phyloP scores from a whole-genome alignment of 2,329 filamentous ascomycete species.

The Exserohilum turcica region DNA sequence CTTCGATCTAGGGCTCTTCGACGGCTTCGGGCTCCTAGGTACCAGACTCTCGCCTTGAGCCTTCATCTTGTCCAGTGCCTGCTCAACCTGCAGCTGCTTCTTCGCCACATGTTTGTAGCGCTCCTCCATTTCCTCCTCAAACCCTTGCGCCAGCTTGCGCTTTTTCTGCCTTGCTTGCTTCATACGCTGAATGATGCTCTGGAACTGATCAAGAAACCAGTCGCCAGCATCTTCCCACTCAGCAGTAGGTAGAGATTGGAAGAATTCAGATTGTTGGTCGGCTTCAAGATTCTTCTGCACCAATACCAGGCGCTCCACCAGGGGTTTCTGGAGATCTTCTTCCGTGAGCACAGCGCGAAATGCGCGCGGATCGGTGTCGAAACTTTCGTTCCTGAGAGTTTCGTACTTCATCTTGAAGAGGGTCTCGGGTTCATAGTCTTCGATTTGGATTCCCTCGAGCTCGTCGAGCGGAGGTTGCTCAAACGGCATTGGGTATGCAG shows the following conservation, averaged over 20 bases:
- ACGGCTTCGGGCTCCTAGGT: conserved; percentile 46
- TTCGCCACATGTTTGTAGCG: conserved; percentile 58
- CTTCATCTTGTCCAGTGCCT: conserved; percentile 60
- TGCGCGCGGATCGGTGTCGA: conserved; percentile 49
- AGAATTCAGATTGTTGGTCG: conserved; percentile 55
- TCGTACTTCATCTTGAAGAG: conserved; percentile 55
- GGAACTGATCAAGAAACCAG: conserved; percentile 63
- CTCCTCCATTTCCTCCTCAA: conserved; percentile 61
- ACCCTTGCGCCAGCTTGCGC: conserved; percentile 57
- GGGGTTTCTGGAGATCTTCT: conserved; percentile 34
- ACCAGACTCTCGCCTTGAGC: conserved; percentile 60
- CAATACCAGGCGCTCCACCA: conserved; percentile 36
- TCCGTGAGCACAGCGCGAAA: conserved; percentile 23
- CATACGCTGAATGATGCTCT: conserved; percentile 56
- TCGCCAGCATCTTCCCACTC: conserved; percentile 68
- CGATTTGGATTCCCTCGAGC: conserved; percentile 7
- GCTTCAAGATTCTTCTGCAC: conserved; percentile 31
- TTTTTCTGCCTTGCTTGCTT: conserved; percentile 60
- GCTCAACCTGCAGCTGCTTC: conserved; percentile 55
- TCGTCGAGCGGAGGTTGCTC: conserved; percentile 17
- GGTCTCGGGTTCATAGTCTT: conserved; percentile 55
- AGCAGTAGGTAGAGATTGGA: conserved; percentile 57
- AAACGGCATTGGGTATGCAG: conserved; percentile 7
- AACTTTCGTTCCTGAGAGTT: conserved; percentile 57
- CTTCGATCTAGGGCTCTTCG: conserved; percentile 25